Base-by-base conservation (phyloP, 164 flowering plant genomes). In the Tetrastigma voinierianum region DNA sequence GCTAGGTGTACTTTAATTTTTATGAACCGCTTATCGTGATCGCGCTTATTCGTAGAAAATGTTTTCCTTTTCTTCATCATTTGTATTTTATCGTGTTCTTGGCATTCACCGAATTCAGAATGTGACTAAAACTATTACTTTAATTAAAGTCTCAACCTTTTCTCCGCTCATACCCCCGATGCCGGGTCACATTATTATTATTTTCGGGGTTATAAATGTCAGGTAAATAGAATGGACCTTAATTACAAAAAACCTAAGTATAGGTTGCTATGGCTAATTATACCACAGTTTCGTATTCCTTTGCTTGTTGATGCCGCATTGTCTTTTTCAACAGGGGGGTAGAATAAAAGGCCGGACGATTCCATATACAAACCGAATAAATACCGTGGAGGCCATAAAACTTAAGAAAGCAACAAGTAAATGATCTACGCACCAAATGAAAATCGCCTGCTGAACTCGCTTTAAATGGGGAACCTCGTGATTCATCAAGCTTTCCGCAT, bases 381-480 rank as follows among this genome's bases (percentile, higher is more conserved):
- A 71, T 85, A 69, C 68, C 66, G 69, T 18, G 90, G n/a, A 84
- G 55, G 74, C 70, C 24, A 51, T 78, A 61, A n/a, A 49, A 64
- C 61, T 74, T 84, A 21, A 85, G 84, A 79, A 91, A 91, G 77
- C 82, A 80, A 58, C 90, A 77, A 57, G 48, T 83, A 59, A 79
- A 60, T 52, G 86, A 82, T 46, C 53, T 67, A 23, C 20, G n/a
- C 62, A 5, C 49, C 83, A 52, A 82, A 66, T 70, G 97, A 62
- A 79, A 85, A 64, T 67, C 85, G 25, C 80, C 82, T 58, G 61
- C 61, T 79, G 48, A 78, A 73, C 69, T 67, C 77, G 60, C 17
- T 76, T 62, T 89, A 88, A 80, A 77, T 77, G 70, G 95, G 91
- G 59, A 74, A n/a, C n/a, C 62, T 60, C 87, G 80, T n/a, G 79